phyloP scores from a whole-genome alignment of 2,329 filamentous ascomycete genomes.

The Graphilbum ipis-grandicollis region DNA sequence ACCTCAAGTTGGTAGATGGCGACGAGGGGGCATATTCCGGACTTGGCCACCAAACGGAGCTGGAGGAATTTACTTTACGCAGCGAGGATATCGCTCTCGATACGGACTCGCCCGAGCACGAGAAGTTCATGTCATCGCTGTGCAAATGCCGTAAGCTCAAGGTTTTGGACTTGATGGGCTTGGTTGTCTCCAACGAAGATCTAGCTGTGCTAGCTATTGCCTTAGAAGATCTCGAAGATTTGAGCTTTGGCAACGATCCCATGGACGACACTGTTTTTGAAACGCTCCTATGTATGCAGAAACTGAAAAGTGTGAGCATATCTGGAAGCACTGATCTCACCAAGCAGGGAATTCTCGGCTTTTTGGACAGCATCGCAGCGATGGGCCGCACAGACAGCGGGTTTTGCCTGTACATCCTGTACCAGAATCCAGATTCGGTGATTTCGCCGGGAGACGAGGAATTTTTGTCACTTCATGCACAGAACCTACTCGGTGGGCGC shows the following conservation, averaged over 20 bases:
- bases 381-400: slow-evolving; percentile 7
- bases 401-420: slow-evolving; percentile 17
- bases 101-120: slow-evolving; percentile 15
- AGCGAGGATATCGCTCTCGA: slow-evolving; percentile 10
- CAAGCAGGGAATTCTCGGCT: slow-evolving; percentile 25
- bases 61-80: slow-evolving; percentile 17
- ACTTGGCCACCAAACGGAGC: slow-evolving; percentile 27
- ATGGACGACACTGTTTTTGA: slow-evolving; percentile 28
- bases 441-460: slow-evolving; percentile 13
- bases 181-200: slow-evolving; percentile 31
- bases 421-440: slow-evolving; percentile 14
- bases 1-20: slow-evolving; percentile 28
- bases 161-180: slow-evolving; percentile 31
- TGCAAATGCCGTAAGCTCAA: slow-evolving; percentile 31
- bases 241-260: slow-evolving; percentile 37
- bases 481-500: slow-evolving; percentile 13
- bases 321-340: slow-evolving; percentile 38
- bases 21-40: slow-evolving; percentile 33
- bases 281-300: slow-evolving; percentile 17
- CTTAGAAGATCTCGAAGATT: slow-evolving; percentile 31
- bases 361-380: slow-evolving; percentile 19
- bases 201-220: slow-evolving; percentile 26
- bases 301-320: slow-evolving; percentile 34
- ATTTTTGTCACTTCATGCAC: slow-evolving; percentile 12
- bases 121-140: slow-evolving; percentile 21